Evolutionary conservation across 495 filamentous ascomycete genomes (phyloP).

Genomic region (Podospora sp.): DNA sequence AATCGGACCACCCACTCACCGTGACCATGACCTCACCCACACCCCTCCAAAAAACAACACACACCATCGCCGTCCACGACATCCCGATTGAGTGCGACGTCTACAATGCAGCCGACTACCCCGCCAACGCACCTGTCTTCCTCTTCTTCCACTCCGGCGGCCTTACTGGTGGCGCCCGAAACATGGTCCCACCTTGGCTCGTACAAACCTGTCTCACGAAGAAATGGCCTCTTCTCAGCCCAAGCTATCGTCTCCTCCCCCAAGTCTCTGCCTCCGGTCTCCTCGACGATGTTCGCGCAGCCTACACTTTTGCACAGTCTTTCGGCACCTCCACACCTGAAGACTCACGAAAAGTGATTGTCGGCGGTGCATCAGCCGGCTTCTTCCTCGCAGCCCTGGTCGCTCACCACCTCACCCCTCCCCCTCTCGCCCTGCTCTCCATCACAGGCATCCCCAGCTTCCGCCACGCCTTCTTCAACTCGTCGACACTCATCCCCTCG

Average conservation of each 20-base stretch:
- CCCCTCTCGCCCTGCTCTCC: slow-evolving; percentile 29
- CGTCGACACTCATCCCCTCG: slow-evolving; percentile 19
- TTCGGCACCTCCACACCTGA: background rate
- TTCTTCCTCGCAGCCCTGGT: slow-evolving; percentile 30
- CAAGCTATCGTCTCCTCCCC: slow-evolving; percentile 32
- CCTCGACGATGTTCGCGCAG: slow-evolving; percentile 25
- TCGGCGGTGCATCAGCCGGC: slow-evolving; percentile 28
- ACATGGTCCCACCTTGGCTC: slow-evolving; percentile 30
- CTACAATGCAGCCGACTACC: slow-evolving; percentile 23
- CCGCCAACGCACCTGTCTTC: slow-evolving; percentile 19
- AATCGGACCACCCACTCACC: background rate
- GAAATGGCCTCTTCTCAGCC: slow-evolving; percentile 30
- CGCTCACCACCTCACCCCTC: slow-evolving; percentile 24
- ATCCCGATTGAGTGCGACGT: slow-evolving; percentile 31
- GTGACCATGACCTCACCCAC: background rate
- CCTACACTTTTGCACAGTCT: slow-evolving; percentile 26
- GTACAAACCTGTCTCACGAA: slow-evolving; percentile 24
- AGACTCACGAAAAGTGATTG: slow-evolving; percentile 17
- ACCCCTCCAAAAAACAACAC: slow-evolving; percentile 12
- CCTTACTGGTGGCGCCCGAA: slow-evolving; percentile 24
- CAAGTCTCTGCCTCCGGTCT: slow-evolving; percentile 21
- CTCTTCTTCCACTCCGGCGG: slow-evolving; percentile 35
- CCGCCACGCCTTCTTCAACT: slow-evolving; percentile 31
- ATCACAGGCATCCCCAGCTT: slow-evolving; percentile 34
- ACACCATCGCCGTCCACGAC: slow-evolving; percentile 20